Percentiles rank a stretch among this genome's conserved stretches.
Evolutionary conservation across 2,329 filamentous ascomycete genomes (phyloP).

Genomic region (Torrubiellomyces zombiae): DNA sequence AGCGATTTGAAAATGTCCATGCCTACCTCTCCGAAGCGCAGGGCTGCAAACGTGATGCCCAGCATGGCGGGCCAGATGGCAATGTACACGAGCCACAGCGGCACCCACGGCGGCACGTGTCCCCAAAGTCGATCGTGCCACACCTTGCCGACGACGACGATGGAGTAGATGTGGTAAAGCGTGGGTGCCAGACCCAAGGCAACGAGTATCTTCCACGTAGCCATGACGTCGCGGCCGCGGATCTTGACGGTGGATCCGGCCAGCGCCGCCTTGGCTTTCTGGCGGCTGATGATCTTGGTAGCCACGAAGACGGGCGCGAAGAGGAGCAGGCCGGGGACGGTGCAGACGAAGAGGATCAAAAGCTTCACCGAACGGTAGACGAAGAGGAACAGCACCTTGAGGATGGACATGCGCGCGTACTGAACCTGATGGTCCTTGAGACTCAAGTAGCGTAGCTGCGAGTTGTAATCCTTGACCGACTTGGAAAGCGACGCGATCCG

Average conservation of each 20-base stretch:
- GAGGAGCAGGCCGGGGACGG: conserved; percentile 70
- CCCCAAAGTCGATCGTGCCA: conserved; percentile 71
- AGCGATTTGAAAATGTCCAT: conserved; percentile 98
- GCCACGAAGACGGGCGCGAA: conserved; percentile 81
- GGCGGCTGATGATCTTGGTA: conserved; percentile 64
- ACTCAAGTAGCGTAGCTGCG: conserved; percentile 67
- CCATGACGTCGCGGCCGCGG: conserved; percentile 75
- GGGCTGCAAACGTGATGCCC: conserved; percentile 75
- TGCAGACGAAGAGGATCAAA: conserved; percentile 56
- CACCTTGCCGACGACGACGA: conserved; percentile 58
- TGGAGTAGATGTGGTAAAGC: conserved; percentile 68
- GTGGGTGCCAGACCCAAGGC: conserved; percentile 67
- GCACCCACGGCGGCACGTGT: conserved; percentile 63
- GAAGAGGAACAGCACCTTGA: conserved; percentile 58
- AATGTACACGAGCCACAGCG: conserved; percentile 60
- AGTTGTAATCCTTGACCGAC: conserved; percentile 72
- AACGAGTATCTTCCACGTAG: conserved; percentile 88
- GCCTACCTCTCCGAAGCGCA: conserved; percentile 91
- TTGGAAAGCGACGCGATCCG: conserved; percentile 62
- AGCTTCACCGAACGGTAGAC: conserved; percentile 71
- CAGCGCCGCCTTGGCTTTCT: conserved; percentile 69
- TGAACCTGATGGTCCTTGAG: conserved; percentile 89
- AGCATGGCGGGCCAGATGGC: conserved; percentile 70
- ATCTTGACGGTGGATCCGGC: conserved; percentile 81
- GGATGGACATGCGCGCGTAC: conserved; percentile 69